Evolutionary conservation across 495 filamentous ascomycete genomes (phyloP).

Genomic region (Lasiosphaeria hispida): DNA sequence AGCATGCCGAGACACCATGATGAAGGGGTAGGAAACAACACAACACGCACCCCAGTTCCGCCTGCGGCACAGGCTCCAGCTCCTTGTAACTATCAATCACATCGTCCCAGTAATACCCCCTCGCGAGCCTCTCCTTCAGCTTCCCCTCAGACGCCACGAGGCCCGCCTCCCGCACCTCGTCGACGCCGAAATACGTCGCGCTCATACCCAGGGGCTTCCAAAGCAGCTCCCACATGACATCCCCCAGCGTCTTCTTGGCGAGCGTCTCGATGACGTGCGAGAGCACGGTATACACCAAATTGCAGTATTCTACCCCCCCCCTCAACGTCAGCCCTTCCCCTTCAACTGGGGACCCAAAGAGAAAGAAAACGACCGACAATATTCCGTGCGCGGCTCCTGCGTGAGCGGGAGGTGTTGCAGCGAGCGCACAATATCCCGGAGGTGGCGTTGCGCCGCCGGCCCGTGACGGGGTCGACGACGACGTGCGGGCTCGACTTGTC

Average conservation of each 20-base stretch:
- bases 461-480: background rate
- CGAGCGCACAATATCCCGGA: slow-evolving; percentile 33
- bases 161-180: slow-evolving; percentile 28
- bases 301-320: slow-evolving; percentile 43
- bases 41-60: background rate
- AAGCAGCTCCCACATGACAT: slow-evolving; percentile 40
- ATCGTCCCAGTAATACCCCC: slow-evolving; percentile 33
- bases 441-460: slow-evolving; percentile 6
- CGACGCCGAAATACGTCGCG: slow-evolving; percentile 47
- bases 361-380: slow-evolving; percentile 4
- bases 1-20: no score
- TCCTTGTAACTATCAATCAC: background rate
- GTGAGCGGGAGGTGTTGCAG: slow-evolving; percentile 45
- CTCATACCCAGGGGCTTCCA: slow-evolving; percentile 52
- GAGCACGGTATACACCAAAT: slow-evolving; percentile 50
- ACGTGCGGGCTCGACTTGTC: slow-evolving; percentile 24
- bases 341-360: no score
- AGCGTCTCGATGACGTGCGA: slow-evolving; percentile 43
- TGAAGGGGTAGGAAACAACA: no score
- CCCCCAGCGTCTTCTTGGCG: slow-evolving; percentile 42
- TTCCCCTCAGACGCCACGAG: background rate
- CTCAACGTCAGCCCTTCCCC: no score
- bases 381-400: slow-evolving; percentile 38
- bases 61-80: background rate
- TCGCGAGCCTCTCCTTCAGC: slow-evolving; percentile 16